Percentiles rank a stretch among this genome's conserved stretches.
Conservation (phyloP, 331 rosid genomes). For the Malus hybrid region DNA sequence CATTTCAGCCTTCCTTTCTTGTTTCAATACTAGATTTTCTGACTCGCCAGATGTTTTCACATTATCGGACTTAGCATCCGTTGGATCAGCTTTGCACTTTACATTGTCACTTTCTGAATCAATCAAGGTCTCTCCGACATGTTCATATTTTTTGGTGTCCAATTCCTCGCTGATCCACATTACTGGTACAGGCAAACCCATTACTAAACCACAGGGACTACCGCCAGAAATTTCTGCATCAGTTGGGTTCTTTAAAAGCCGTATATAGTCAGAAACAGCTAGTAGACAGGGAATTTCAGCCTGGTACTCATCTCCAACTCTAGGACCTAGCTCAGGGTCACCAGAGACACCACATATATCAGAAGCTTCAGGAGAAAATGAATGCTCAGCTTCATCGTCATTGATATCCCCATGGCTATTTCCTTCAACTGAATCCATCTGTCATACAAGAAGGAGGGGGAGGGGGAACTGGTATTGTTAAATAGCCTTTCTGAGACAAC, state of each 20-base stretch:
- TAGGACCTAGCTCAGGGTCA: constrained; percentile 59
- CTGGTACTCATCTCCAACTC: constrained; percentile 72
- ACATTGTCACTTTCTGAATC: constrained; percentile 5
- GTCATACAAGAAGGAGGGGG: constrained; percentile 16
- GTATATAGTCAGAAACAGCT: constrained; percentile 27
- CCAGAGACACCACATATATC: constrained; percentile 42
- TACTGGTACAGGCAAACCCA: constrained; percentile 58
- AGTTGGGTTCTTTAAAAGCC: constrained; percentile 17
- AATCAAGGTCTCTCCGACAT: constrained; percentile 10
- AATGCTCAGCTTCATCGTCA: constrained; percentile 39
- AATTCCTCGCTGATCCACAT: constrained; percentile 50
- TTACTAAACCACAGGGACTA: constrained; percentile 27
- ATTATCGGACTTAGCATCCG: constrained; percentile 12
- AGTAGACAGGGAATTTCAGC: constrained; percentile 51
- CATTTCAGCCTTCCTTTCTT: constrained; percentile 20
- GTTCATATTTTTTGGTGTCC: constrained; percentile 16
- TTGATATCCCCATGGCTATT: constrained; percentile 22
- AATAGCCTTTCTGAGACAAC: not conserved
- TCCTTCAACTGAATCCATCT: constrained; percentile 49
- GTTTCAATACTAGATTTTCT: constrained; percentile 22
- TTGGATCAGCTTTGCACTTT: constrained; percentile 23
- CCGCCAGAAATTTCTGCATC: constrained; percentile 21
- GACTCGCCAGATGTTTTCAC: constrained; percentile 20
- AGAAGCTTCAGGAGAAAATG: constrained; percentile 41
- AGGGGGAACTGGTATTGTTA: not conserved